Base-by-base conservation (phyloP, 768 basidiomycete genomes). In the Tubosaeta sp. region DNA sequence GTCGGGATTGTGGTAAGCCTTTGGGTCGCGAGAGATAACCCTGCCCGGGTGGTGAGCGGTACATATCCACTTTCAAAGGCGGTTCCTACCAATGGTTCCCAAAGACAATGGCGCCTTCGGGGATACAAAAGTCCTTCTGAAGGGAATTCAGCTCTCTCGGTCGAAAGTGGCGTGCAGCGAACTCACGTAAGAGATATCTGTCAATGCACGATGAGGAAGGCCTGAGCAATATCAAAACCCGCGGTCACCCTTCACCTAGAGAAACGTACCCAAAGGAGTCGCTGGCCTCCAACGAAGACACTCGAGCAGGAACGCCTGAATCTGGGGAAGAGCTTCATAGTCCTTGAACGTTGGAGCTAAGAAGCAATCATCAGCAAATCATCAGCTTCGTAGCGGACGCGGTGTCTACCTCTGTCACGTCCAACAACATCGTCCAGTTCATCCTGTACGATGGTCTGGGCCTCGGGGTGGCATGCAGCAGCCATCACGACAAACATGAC, bases 131-230 rank as follows among this genome's bases (percentile, higher is more conserved):
- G 30, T 52, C 59, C 16, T 66, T 64, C 62, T 81, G 49, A 4
- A 19, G 57, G 14, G 34, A 44, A 21, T 12, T 62, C 7, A 58
- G 48, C 6, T 53, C 5, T 22, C 31, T 34, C 7, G 12, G 14
- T 12, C 12, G 22, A 22, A 22, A 39, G 21, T 9, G 7, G 25
- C 9, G 5, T 18, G 10, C 4, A 4, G 13, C 14, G 35, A 42
- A 66, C 66, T 55, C 49, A 82, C 83, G 73, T 82, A 87, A 22
- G 79, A 61, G 25, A 89, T 78, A 46, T 87, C 84, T 48, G 77
- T 77, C 2, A 78, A 80, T 1, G 85, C 78, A 41, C 78, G 77
- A 55, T 89, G 86, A 3, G 82, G 72, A 54, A 86, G 83, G 1
- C 84, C 84, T 63, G 3, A 27, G 41, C 6, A 2, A 11, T 3